Conservation (phyloP, 345 rosid genomes). For the Litchi chinensis region DNA sequence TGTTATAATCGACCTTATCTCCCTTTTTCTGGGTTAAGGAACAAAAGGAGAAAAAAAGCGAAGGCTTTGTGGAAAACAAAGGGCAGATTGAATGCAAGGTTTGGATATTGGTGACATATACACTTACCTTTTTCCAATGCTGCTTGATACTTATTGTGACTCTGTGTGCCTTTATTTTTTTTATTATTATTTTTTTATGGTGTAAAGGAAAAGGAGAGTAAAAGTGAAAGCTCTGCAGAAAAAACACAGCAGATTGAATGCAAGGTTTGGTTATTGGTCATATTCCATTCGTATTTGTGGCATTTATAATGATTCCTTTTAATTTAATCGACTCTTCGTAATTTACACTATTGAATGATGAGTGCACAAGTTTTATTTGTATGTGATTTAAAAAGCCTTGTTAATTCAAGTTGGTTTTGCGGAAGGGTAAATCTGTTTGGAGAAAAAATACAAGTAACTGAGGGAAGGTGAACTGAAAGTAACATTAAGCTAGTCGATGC, state of each 20-base stretch:
- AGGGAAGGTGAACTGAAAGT: neutral
- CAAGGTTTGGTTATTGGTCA: slow-evolving; percentile 27
- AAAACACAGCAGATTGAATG: slow-evolving; percentile 24
- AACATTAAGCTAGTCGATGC: neutral
- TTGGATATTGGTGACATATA: neutral
- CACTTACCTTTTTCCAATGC: no score
- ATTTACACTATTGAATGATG: neutral
- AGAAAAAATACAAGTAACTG: neutral
- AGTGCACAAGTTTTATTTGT: neutral
- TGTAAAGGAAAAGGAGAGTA: slow-evolving; percentile 20
- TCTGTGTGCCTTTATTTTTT: no score
- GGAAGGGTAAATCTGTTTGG: neutral
- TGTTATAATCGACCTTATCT: neutral
- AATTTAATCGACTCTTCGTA: neutral
- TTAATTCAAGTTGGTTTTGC: neutral
- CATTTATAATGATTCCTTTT: no score
- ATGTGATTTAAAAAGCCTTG: neutral
- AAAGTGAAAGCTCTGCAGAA: slow-evolving; percentile 11
- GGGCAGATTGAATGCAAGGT: slow-evolving; percentile 32
- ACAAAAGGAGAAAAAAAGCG: slow-evolving; percentile 17
- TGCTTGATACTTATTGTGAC: no score
- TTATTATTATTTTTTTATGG: neutral
- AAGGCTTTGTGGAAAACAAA: slow-evolving; percentile 3
- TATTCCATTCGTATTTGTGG: slow-evolving; percentile 1
- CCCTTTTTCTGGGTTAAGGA: slow-evolving; percentile 4